phyloP scores from a whole-genome alignment of 2,329 filamentous ascomycete genomes.

The Phaeosphaeriaceae sp. region DNA sequence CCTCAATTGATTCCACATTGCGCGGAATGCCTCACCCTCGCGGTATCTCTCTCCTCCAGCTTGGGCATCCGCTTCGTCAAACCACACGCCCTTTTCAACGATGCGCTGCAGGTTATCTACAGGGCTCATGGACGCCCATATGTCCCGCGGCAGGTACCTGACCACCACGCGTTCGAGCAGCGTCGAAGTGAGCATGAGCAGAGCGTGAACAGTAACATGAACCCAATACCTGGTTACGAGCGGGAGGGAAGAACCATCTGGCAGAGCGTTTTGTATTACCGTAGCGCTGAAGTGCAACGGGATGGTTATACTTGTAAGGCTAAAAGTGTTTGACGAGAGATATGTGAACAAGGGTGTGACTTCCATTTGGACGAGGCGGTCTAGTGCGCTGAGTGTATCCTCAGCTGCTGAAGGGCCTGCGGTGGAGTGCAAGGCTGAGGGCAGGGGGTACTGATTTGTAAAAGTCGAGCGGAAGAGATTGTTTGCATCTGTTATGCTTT shows the following conservation, averaged over 20 bases:
- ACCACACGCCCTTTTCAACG: constrained; percentile 37
- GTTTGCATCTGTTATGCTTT: constrained; percentile 12
- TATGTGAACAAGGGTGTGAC: constrained; percentile 43
- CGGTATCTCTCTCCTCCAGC: constrained; percentile 27
- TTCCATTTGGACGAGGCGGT: constrained; percentile 40
- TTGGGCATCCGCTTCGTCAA: constrained; percentile 24
- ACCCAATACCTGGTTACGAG: constrained; percentile 45
- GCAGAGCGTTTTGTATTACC: too few relatives aligned
- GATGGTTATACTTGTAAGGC: constrained; percentile 36
- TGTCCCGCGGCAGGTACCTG: constrained; percentile 42
- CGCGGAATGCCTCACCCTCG: constrained; percentile 42
- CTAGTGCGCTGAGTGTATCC: constrained; percentile 36
- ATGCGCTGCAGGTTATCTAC: constrained; percentile 37
- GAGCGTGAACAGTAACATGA: constrained; percentile 36
- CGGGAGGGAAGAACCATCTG: too few relatives aligned
- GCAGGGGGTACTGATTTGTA: constrained; percentile 38
- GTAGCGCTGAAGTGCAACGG: constrained; percentile 46
- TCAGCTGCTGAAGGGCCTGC: constrained; percentile 16
- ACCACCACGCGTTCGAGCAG: constrained; percentile 30
- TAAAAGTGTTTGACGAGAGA: constrained; percentile 34
- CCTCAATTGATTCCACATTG: constrained; percentile 29
- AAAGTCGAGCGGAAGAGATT: constrained; percentile 43
- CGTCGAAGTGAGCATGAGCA: constrained; percentile 28
- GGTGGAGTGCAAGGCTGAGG: too few relatives aligned
- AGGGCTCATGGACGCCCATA: constrained; percentile 45